Evolutionary conservation across 164 flowering plant genomes (phyloP).

Genomic region (Umbilicus rupestris): DNA sequence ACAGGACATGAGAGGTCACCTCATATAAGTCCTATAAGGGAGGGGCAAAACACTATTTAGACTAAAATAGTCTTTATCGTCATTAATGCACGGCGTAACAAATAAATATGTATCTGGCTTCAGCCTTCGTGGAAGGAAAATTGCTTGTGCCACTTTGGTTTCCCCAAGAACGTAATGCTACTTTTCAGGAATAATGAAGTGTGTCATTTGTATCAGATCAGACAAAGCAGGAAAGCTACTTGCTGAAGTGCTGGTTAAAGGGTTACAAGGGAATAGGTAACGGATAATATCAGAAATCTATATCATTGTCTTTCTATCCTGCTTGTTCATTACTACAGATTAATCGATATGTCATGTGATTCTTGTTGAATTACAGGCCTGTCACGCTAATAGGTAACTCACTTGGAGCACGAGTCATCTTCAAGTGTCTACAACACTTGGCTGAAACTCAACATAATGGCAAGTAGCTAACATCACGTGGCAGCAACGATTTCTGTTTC

Average conservation of each 20-base stretch:
- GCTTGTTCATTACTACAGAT: background rate
- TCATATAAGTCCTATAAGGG: too few species aligned
- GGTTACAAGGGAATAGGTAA: slow-evolving; percentile 88
- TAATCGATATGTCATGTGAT: background rate
- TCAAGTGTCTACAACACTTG: slow-evolving; percentile 77
- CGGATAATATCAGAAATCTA: background rate
- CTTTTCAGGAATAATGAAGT: background rate
- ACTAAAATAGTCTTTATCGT: background rate
- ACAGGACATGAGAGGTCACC: too few species aligned
- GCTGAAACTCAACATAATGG: slow-evolving; percentile 54
- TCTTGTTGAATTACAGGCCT: slow-evolving; percentile 50
- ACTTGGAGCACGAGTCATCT: slow-evolving; percentile 89
- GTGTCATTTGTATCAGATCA: slow-evolving; percentile 34
- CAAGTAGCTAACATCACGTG: slow-evolving; percentile 10
- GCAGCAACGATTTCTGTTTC: background rate
- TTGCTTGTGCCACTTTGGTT: slow-evolving; percentile 1
- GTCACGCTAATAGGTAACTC: slow-evolving; percentile 92
- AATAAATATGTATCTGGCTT: background rate
- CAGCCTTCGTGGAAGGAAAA: background rate
- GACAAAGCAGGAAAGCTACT: slow-evolving; percentile 91
- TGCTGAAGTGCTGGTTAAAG: slow-evolving; percentile 80
- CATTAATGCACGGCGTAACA: background rate
- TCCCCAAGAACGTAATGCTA: background rate
- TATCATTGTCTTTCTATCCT: background rate
- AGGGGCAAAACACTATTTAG: too few species aligned